Evolutionary conservation across 2,329 filamentous ascomycete species (phyloP).

Genomic region (Ophiostoma populinum): DNA sequence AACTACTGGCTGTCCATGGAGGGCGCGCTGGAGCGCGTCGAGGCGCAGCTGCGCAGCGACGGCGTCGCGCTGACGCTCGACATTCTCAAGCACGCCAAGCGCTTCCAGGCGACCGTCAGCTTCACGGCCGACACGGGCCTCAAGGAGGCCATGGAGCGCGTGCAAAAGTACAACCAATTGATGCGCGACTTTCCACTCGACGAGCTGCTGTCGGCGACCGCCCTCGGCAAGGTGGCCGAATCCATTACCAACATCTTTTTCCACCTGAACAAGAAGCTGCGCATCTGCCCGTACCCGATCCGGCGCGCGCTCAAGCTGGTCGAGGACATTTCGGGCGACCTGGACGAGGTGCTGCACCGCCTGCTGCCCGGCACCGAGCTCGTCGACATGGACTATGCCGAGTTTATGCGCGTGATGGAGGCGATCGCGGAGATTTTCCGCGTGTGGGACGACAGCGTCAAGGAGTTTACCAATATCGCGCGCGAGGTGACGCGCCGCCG

Average conservation of each 20-base stretch:
- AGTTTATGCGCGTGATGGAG: slow-evolving; percentile 75
- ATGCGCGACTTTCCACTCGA: slow-evolving; percentile 97
- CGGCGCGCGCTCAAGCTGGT: slow-evolving; percentile 83
- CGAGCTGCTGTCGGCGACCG: slow-evolving; percentile 82
- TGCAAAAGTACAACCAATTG: slow-evolving; percentile 96
- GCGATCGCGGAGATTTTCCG: slow-evolving; percentile 73
- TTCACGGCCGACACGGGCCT: slow-evolving; percentile 91
- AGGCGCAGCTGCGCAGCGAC: slow-evolving; percentile 71
- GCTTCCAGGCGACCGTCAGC: slow-evolving; percentile 93
- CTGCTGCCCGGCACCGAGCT: slow-evolving; percentile 73
- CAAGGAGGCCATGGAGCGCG: slow-evolving; percentile 88
- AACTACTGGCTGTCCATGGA: slow-evolving; percentile 99
- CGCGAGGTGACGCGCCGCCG: slow-evolving; percentile 84
- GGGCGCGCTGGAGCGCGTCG: slow-evolving; percentile 77
- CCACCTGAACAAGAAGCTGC: slow-evolving; percentile 94
- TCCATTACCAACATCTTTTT: slow-evolving; percentile 77
- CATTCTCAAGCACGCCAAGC: slow-evolving; percentile 90
- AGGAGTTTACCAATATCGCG: slow-evolving; percentile 95
- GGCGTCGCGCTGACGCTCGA: slow-evolving; percentile 85
- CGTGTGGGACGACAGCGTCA: slow-evolving; percentile 88
- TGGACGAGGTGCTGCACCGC: slow-evolving; percentile 72
- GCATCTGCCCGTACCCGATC: slow-evolving; percentile 91
- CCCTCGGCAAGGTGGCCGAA: slow-evolving; percentile 73
- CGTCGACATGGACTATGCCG: slow-evolving; percentile 80
- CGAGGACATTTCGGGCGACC: slow-evolving; percentile 85